Evolutionary conservation across 148 eudicot species (phyloP).

Genomic region (Arctostaphylos glauca): DNA sequence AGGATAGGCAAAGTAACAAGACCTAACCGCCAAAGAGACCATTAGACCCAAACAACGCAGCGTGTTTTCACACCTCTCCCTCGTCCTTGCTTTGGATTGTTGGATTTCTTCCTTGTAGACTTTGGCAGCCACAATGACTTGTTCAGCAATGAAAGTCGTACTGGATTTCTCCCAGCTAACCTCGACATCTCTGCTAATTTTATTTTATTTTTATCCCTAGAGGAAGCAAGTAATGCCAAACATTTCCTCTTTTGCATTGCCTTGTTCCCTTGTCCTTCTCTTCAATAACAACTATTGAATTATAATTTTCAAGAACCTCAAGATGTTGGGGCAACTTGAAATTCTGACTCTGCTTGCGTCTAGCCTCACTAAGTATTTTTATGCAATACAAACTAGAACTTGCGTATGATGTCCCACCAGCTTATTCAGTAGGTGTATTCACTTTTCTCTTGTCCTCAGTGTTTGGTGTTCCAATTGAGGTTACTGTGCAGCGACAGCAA

Average conservation of each 20-base stretch:
- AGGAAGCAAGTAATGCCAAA: neutral
- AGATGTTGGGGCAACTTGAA: neutral
- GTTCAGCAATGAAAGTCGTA: neutral
- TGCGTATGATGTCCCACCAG: neutral
- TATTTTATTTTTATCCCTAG: neutral
- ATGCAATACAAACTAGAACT: neutral
- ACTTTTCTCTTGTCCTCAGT: constrained; percentile 36
- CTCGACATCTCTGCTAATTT: neutral
- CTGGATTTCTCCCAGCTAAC: neutral
- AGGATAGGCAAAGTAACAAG: neutral
- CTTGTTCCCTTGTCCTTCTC: neutral
- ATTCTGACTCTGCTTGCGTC: neutral
- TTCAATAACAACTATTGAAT: neutral
- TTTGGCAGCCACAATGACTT: neutral
- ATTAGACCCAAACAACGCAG: too few relatives aligned
- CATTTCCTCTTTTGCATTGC: neutral
- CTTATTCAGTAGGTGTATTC: neutral
- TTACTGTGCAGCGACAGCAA: constrained; percentile 76
- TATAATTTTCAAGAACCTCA: neutral
- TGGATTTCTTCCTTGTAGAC: neutral
- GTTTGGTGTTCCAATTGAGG: constrained; percentile 83
- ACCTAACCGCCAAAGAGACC: neutral
- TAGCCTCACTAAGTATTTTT: neutral
- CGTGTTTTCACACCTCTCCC: neutral
- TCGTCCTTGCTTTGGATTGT: neutral